Evolutionary conservation across 2,329 filamentous ascomycete genomes (phyloP).

Genomic region (Tolypocladium nubicola): DNA sequence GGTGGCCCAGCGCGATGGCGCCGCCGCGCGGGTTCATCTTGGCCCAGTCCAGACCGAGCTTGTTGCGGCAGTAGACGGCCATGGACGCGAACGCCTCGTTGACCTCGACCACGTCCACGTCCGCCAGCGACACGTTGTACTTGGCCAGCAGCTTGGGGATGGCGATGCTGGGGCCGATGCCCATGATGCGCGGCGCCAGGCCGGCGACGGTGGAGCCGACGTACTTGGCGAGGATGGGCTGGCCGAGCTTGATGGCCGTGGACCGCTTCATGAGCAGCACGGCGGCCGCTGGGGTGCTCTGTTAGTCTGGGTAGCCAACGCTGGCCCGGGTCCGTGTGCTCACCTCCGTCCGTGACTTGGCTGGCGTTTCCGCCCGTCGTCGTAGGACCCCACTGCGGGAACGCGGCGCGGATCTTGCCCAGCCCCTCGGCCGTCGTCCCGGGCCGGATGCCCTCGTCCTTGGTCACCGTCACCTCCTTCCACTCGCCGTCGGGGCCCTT

Average conservation of each 20-base stretch:
- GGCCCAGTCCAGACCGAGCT: slow-evolving; percentile 56
- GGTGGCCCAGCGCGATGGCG: slow-evolving; percentile 75
- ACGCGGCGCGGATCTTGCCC: slow-evolving; percentile 78
- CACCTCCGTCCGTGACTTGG: slow-evolving; percentile 86
- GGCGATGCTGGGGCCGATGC: slow-evolving; percentile 68
- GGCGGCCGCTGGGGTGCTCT: slow-evolving; percentile 52
- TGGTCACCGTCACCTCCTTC: slow-evolving; percentile 67
- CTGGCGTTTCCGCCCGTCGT: slow-evolving; percentile 91
- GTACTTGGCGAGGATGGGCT: slow-evolving; percentile 91
- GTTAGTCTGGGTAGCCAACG: neutral
- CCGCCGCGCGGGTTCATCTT: slow-evolving; percentile 79
- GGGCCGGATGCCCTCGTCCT: slow-evolving; percentile 82
- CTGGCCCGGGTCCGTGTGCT: slow-evolving; percentile 11
- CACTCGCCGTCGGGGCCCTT: slow-evolving; percentile 75
- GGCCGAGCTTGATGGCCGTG: slow-evolving; percentile 72
- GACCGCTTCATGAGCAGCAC: slow-evolving; percentile 91
- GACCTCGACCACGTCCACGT: slow-evolving; percentile 84
- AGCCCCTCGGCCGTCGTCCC: slow-evolving; percentile 81
- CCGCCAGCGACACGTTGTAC: slow-evolving; percentile 66
- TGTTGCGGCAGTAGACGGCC: slow-evolving; percentile 85
- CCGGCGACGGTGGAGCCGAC: slow-evolving; percentile 86
- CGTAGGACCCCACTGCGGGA: slow-evolving; percentile 77
- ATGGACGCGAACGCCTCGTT: slow-evolving; percentile 98
- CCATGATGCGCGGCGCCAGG: slow-evolving; percentile 90
- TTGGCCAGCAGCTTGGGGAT: slow-evolving; percentile 77